Conservation (phyloP, 2,329 filamentous ascomycete genomes). For the Lachnellula arida region DNA sequence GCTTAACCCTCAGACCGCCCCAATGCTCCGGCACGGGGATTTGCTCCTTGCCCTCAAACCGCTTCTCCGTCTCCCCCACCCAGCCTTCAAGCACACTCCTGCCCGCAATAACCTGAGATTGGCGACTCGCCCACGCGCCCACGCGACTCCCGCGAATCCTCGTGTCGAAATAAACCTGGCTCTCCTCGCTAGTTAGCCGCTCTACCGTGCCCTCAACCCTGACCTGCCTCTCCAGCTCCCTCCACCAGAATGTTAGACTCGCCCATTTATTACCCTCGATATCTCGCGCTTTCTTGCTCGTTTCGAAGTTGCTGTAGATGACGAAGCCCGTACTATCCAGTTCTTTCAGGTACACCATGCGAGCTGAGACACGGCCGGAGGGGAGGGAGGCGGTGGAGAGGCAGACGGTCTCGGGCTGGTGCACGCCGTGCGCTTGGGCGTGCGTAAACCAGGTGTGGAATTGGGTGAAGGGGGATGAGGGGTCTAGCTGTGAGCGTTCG, state of each 20-base stretch:
- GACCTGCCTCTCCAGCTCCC: slow-evolving; percentile 79
- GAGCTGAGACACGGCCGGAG: slow-evolving; percentile 75
- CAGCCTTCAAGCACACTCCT: slow-evolving; percentile 69
- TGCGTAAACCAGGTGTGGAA: slow-evolving; percentile 87
- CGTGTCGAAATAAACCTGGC: slow-evolving; percentile 62
- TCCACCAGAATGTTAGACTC: slow-evolving; percentile 88
- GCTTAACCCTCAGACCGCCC: slow-evolving; percentile 84
- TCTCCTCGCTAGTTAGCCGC: slow-evolving; percentile 65
- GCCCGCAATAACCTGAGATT: slow-evolving; percentile 73
- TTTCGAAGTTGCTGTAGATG: slow-evolving; percentile 89
- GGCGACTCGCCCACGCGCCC: slow-evolving; percentile 89
- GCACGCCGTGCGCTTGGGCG: slow-evolving; percentile 53
- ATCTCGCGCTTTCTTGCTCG: slow-evolving; percentile 64
- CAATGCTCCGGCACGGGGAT: slow-evolving; percentile 93
- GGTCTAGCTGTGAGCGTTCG: slow-evolving; percentile 53
- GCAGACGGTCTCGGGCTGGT: slow-evolving; percentile 83
- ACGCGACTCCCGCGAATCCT: slow-evolving; percentile 75
- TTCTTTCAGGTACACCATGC: slow-evolving; percentile 93
- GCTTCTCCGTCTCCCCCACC: slow-evolving; percentile 71
- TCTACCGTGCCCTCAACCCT: slow-evolving; percentile 76
- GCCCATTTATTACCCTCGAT: slow-evolving; percentile 71
- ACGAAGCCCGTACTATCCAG: slow-evolving; percentile 79
- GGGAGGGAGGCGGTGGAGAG: slow-evolving; percentile 81
- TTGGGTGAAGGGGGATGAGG: slow-evolving; percentile 65
- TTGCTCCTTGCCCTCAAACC: slow-evolving; percentile 68